Conservation (phyloP, 805 yeast species). For the Saccharomycopsis malanga region DNA sequence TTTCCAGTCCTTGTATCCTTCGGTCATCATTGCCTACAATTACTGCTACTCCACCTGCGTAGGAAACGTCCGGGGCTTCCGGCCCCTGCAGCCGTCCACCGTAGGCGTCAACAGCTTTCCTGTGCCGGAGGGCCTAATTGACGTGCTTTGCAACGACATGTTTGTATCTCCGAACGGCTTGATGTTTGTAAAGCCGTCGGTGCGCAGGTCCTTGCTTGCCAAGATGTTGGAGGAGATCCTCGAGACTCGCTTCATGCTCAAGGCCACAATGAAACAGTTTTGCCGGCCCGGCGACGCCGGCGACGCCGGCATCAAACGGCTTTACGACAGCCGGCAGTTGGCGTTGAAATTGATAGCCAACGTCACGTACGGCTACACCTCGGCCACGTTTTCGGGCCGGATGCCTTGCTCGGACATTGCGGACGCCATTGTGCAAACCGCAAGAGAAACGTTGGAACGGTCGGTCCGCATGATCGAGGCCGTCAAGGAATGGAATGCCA, state of each 20-base stretch:
- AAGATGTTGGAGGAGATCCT: conserved; percentile 80
- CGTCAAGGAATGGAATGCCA: conserved; percentile 65
- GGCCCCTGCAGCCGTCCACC: conserved; percentile 32
- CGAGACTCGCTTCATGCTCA: conserved; percentile 72
- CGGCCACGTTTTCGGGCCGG: conserved; percentile 92
- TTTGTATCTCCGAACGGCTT: conserved; percentile 82
- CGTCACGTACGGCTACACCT: conserved; percentile 92
- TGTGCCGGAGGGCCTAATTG: conserved; percentile 51
- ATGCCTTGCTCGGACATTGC: conserved; percentile 97
- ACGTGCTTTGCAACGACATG: conserved; percentile 38
- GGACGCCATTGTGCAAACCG: conserved; percentile 88
- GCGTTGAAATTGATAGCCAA: conserved; percentile 89
- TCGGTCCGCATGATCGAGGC: conserved; percentile 65
- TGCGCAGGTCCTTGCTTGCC: conserved; percentile 68
- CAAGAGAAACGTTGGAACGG: conserved; percentile 70
- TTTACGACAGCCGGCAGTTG: conserved; percentile 70
- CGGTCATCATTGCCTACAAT: conserved; percentile 85
- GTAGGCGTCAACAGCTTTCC: conserved; percentile 35
- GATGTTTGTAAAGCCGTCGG: conserved; percentile 58
- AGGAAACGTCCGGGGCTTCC: conserved; percentile 53
- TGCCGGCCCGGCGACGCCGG: conserved; percentile 24
- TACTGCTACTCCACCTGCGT: conserved; percentile 72
- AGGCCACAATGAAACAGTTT: conserved; percentile 58
- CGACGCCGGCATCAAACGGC: conserved; percentile 30
- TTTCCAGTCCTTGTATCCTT: conserved; percentile 91